Evolutionary conservation across 441 rosid genomes (phyloP), one percentile per base, ranked within the genome.

Genomic region (Macaranga tanarius): DNA sequence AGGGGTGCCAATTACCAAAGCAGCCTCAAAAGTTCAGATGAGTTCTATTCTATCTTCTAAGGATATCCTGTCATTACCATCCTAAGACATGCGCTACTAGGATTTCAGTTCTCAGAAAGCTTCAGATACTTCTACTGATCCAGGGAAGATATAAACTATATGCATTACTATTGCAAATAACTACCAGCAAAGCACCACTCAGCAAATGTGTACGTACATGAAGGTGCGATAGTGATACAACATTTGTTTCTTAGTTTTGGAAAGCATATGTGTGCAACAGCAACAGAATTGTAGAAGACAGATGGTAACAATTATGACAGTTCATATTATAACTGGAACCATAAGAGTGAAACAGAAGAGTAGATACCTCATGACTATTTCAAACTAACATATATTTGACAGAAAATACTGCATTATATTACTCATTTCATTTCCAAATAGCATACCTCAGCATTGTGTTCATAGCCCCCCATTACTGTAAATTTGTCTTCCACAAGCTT

Each of bases 401-500:
- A 59, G 5, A 20, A 63, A 17, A 70, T 23, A 42, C 65, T 58
- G n/a, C 12, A 42, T 51, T 48, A 44, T 7, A 31, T 47, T 69
- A 65, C 59, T 68, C 58, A 62, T 45, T 67, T 52, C 75, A 80
- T 22, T 9, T 75, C 58, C 72, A 62, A 63, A 71, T 74, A 65
- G 50, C 67, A 64, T 85, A 92, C 99, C 97, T 93, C 98, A 31
- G 93, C 99, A 85, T 83, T 90, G 82, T 88, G 85, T 71, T 87
- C 94, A 80, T 93, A 92, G 58, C 97, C 98, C 34, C 89, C 88
- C 40, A 83, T 73, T 20, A 82, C 78, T 28, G 91, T 95, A 79
- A 93, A 95, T 81, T 85, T 95, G 73, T 95, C 98, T 83, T 93
- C 96, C 75, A 93, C 97, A 67, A 87, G 88, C 72, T 85, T 90